phyloP scores from a whole-genome alignment of 148 eudicot species.

The Fagopyrum tataricum region DNA sequence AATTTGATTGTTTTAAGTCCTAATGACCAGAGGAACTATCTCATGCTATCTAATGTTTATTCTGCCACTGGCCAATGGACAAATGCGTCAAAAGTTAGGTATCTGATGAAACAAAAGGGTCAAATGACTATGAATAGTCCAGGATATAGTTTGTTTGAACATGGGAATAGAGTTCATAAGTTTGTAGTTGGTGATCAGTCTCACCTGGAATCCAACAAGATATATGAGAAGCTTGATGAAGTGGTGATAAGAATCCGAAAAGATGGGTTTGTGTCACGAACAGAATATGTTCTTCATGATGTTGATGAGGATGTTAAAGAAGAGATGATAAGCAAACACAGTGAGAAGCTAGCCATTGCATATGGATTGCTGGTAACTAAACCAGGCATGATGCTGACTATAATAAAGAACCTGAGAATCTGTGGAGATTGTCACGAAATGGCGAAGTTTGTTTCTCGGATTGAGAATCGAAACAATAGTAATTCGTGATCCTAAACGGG shows the following conservation, averaged over 20 bases:
- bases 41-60: slow-evolving; percentile 36
- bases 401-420: slow-evolving; percentile 43
- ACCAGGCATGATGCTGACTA: slow-evolving; percentile 23
- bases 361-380: slow-evolving; percentile 34
- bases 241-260: slow-evolving; percentile 5
- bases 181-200: slow-evolving; percentile 37
- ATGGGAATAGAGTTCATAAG: slow-evolving; percentile 23
- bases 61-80: slow-evolving; percentile 36
- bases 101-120: slow-evolving; percentile 30
- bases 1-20: slow-evolving; percentile 29
- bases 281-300: slow-evolving; percentile 36
- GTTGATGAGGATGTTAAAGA: slow-evolving; percentile 33
- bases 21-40: slow-evolving; percentile 28
- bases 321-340: slow-evolving; percentile 37
- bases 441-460: slow-evolving; percentile 32
- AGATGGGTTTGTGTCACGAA: neutral
- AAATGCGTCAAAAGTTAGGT: slow-evolving; percentile 32
- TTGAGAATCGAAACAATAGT: slow-evolving; percentile 31
- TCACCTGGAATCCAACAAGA: slow-evolving; percentile 30
- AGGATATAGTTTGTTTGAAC: slow-evolving; percentile 37
- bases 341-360: slow-evolving; percentile 47
- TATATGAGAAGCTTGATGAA: slow-evolving; percentile 17
- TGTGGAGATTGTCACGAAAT: slow-evolving; percentile 44
- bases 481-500: slow-evolving; percentile 39
- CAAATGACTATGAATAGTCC: slow-evolving; percentile 15